Evolutionary conservation across 129 eudicot species (phyloP), one percentile per base, ranked within the genome.

Genomic region (Arctium lappa): DNA sequence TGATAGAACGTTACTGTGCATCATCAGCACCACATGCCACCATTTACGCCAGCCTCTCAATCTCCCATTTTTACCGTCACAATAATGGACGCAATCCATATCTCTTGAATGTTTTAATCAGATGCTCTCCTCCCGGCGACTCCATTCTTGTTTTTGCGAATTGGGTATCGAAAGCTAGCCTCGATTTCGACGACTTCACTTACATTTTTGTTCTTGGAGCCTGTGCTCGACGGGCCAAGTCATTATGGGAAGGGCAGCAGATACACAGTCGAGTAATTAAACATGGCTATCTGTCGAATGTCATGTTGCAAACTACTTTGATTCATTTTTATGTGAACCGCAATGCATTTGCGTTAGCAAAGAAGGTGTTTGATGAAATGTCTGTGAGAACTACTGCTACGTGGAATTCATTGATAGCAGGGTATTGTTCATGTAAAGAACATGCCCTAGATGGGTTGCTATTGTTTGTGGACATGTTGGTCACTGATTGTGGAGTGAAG

Each of bases 351-450:
- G 76, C 34, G 18, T 84, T 15, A 74, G 90, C 90, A 34, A 73
- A 83, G 53, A 78, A 73, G 75, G 53, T 88, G 90, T 88, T 88
- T 33, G 88, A 88, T 53, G 84, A 78, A 88, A 81, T 84, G 88
- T 44, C 62, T 85, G 48, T 72, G 81, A 88, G 86, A 53, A 85
- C 74, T 74, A 39, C 16, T 12, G 88, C 37, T 3, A 81, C 90
- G 0, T 88, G 90, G 90, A 88, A 85, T 78, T 81, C 88, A 16
- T 50, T 88, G 70, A 84, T 88, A 63, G 12, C 78, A 1, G 90
- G 90, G 48, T 88, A 85, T 74, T 81, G 86, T 65, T 88, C 88
- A 1, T 87, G 79, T 46, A 75, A 70, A 63, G 78, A 36, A 22
- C 22, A 73, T 38, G 79, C 79, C 2, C 10, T 69, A 15, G 22